Evolutionary conservation across 352 stramenopile genomes (phyloP).

Genomic region (Phytopythium aichiense): DNA sequence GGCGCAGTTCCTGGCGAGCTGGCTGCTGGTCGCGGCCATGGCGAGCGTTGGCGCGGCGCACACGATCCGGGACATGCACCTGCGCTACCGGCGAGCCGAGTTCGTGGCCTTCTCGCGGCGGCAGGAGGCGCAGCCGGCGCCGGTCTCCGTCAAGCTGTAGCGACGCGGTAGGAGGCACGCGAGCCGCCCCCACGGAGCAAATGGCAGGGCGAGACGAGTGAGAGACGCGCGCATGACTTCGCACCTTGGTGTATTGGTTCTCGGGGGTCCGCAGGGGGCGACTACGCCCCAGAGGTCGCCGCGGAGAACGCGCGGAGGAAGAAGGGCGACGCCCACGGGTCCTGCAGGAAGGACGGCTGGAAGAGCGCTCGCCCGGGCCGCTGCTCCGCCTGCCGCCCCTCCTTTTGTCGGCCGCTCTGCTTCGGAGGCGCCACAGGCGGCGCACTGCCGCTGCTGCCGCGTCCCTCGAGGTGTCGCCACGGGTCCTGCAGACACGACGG

Average conservation of each 20-base stretch:
- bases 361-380: slow-evolving; percentile 54
- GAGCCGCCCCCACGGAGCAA: background rate
- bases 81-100: slow-evolving; percentile 33
- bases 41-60: slow-evolving; percentile 38
- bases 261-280: background rate
- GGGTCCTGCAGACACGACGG: slow-evolving; percentile 66
- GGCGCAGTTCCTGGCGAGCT: slow-evolving; percentile 41
- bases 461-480: slow-evolving; percentile 37
- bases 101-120: slow-evolving; percentile 36
- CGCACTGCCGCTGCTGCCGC: background rate
- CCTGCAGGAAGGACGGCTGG: slow-evolving; percentile 60
- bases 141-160: slow-evolving; percentile 12
- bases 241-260: background rate
- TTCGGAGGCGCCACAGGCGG: background rate
- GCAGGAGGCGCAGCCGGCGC: slow-evolving; percentile 3
- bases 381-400: background rate
- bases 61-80: slow-evolving; percentile 30
- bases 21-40: slow-evolving; percentile 31
- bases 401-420: background rate
- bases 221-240: background rate
- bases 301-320: background rate
- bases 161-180: too few species aligned
- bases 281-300: background rate
- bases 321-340: slow-evolving; percentile 37
- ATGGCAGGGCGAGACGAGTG: background rate